Conservation (phyloP, 345 rosid species). For the Salix caprea region DNA sequence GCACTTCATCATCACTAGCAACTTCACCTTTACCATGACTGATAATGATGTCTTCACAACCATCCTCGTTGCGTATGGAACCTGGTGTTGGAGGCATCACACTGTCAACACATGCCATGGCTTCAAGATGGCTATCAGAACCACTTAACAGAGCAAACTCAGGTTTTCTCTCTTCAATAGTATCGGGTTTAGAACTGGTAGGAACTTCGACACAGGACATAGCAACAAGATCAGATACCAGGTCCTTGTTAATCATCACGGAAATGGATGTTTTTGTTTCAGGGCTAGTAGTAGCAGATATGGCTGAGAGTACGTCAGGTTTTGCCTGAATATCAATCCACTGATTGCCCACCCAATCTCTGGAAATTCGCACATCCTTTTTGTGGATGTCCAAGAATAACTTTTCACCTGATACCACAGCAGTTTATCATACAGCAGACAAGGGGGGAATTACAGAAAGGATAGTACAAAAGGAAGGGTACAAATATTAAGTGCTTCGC, state of each 20-base stretch:
- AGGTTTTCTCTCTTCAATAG: slow-evolving; percentile 38
- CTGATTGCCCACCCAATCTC: slow-evolving; percentile 69
- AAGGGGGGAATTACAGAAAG: not conserved
- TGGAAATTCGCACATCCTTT: slow-evolving; percentile 66
- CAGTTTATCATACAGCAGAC: slow-evolving; percentile 3
- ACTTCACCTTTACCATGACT: not conserved
- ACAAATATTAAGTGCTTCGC: not conserved
- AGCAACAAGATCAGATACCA: slow-evolving; percentile 26
- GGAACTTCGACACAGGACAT: slow-evolving; percentile 16
- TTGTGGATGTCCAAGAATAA: slow-evolving; percentile 46
- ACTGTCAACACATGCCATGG: slow-evolving; percentile 26
- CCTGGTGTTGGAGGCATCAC: slow-evolving; percentile 26
- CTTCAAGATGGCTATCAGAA: slow-evolving; percentile 29
- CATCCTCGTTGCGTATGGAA: slow-evolving; percentile 34
- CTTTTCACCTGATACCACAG: slow-evolving; percentile 60
- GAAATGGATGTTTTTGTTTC: slow-evolving; percentile 49
- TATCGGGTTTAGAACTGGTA: slow-evolving; percentile 21
- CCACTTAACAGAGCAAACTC: slow-evolving; percentile 22
- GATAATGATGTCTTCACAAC: slow-evolving; percentile 13
- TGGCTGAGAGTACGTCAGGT: slow-evolving; percentile 51
- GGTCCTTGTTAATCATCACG: slow-evolving; percentile 39
- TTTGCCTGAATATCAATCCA: slow-evolving; percentile 73
- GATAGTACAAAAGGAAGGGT: not conserved
- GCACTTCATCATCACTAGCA: slow-evolving; percentile 9
- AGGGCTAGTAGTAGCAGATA: slow-evolving; percentile 32